These are phyloP conservation scores for Termitomyces titanicus DNA, from an alignment of 768 basidiomycete species.

Conservation along the genomic window DNA sequence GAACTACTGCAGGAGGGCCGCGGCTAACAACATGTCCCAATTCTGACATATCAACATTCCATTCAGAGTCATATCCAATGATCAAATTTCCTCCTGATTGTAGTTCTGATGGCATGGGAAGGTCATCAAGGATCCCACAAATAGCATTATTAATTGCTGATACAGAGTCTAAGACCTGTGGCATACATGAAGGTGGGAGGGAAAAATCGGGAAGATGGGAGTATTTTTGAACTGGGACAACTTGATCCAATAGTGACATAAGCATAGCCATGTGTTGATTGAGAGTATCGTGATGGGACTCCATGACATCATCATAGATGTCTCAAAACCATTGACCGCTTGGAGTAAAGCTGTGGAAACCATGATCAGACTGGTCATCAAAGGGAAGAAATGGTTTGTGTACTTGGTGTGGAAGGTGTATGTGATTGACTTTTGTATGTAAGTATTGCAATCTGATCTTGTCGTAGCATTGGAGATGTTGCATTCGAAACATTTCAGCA, in stretches of 20 bases:
- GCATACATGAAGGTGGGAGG: conserved; percentile 9
- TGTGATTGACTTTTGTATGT: neutral
- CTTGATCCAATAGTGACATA: conserved; percentile 9
- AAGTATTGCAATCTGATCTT: conserved; percentile 7
- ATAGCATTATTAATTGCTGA: conserved; percentile 15
- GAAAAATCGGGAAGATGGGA: conserved; percentile 12
- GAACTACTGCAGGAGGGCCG: conserved; percentile 14
- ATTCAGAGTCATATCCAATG: conserved; percentile 21
- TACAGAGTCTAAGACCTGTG: conserved; percentile 5
- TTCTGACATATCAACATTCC: conserved; percentile 20
- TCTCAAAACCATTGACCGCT: conserved; percentile 13
- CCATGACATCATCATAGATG: conserved; percentile 22
- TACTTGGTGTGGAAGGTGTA: neutral
- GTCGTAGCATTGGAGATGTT: conserved; percentile 17
- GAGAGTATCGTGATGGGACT: conserved; percentile 14
- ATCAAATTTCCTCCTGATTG: conserved; percentile 4
- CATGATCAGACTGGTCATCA: conserved; percentile 2
- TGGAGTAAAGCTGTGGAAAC: conserved; percentile 21
- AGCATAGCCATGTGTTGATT: conserved; percentile 1
- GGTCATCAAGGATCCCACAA: conserved; percentile 11
- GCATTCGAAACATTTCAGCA: neutral
- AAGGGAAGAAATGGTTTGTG: neutral
- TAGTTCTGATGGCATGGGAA: neutral
- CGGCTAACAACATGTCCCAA: conserved; percentile 11
- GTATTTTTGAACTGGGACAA: conserved; percentile 21